phyloP scores from a whole-genome alignment of 495 filamentous ascomycete genomes.

The Annulohypoxylon nitens region DNA sequence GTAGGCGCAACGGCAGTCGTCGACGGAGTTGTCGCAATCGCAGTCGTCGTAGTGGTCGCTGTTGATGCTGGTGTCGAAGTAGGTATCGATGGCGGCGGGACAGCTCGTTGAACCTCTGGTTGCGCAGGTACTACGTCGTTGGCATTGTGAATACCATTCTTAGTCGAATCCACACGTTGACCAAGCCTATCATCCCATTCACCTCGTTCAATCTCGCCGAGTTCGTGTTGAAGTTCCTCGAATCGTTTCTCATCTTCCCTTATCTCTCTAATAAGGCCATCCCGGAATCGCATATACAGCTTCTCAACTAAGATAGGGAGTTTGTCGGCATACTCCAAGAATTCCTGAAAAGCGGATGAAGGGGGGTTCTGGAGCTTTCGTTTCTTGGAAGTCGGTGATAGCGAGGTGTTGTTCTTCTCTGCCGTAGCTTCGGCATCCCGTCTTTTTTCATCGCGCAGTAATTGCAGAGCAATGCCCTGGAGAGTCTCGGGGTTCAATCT shows the following conservation, averaged over 20 bases:
- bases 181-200: constrained; percentile 55
- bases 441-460: constrained; percentile 76
- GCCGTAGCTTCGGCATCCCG: constrained; percentile 53
- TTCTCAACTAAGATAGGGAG: constrained; percentile 76
- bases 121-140: constrained; percentile 33
- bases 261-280: constrained; percentile 75
- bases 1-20: no score
- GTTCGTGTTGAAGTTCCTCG: constrained; percentile 72
- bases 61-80: constrained; percentile 38
- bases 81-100: constrained; percentile 36
- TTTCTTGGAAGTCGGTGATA: constrained; percentile 72
- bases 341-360: constrained; percentile 72
- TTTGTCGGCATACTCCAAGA: constrained; percentile 71
- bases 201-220: constrained; percentile 71
- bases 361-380: constrained; percentile 78
- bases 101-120: constrained; percentile 31
- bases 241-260: constrained; percentile 78
- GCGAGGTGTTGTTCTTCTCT: constrained; percentile 51
- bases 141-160: constrained; percentile 39
- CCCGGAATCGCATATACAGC: constrained; percentile 80
- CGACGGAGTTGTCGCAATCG: no score
- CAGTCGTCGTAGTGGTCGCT: neutral
- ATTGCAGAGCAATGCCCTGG: constrained; percentile 77
- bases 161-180: constrained; percentile 31
- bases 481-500: constrained; percentile 84